Conservation (phyloP, 78 protist genomes). For the Acrasis kona region DNA sequence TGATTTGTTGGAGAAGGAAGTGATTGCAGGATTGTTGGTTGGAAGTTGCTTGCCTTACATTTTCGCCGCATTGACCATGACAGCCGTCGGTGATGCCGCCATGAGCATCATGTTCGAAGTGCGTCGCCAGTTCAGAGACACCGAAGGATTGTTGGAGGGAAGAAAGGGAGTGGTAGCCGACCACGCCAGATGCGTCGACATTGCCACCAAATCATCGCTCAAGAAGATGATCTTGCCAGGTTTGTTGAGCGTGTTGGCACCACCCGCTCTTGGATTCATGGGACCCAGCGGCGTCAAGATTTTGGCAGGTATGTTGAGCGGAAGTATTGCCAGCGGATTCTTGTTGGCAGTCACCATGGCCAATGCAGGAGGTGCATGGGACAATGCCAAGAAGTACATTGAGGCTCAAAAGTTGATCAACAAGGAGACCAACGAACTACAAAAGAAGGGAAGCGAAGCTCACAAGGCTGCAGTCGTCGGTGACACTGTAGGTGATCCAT, state of each 20-base stretch:
- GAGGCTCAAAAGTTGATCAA: slow-evolving; percentile 23
- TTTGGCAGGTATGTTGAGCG: slow-evolving; percentile 30
- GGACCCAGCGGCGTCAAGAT: slow-evolving; percentile 9
- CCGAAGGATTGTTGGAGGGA: slow-evolving; percentile 19
- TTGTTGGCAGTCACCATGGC: slow-evolving; percentile 38
- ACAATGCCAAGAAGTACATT: slow-evolving; percentile 69
- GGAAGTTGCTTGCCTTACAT: slow-evolving; percentile 61
- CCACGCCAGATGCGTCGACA: slow-evolving; percentile 33
- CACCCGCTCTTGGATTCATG: slow-evolving; percentile 38
- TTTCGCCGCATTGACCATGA: slow-evolving; percentile 66
- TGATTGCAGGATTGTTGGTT: slow-evolving; percentile 41
- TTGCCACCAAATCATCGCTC: slow-evolving; percentile 44
- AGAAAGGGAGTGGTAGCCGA: slow-evolving; percentile 16
- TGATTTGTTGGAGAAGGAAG: background rate
- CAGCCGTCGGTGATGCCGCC: slow-evolving; percentile 57
- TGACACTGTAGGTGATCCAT: slow-evolving; percentile 55
- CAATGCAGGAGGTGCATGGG: slow-evolving; percentile 75
- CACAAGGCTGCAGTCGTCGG: slow-evolving; percentile 45
- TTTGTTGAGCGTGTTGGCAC: slow-evolving; percentile 35
- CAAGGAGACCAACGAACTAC: slow-evolving; percentile 10
- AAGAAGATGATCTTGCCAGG: slow-evolving; percentile 38
- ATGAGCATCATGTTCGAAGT: slow-evolving; percentile 44
- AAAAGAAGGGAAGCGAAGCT: slow-evolving; percentile 21
- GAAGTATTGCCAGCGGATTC: slow-evolving; percentile 48
- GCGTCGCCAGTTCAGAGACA: slow-evolving; percentile 39